A percentile compares a stretch with the other conserved stretches of the same genome.
Evolutionary conservation across 805 yeast genomes (phyloP).

Genomic region (Saccharomycopsis synnaedendra): DNA sequence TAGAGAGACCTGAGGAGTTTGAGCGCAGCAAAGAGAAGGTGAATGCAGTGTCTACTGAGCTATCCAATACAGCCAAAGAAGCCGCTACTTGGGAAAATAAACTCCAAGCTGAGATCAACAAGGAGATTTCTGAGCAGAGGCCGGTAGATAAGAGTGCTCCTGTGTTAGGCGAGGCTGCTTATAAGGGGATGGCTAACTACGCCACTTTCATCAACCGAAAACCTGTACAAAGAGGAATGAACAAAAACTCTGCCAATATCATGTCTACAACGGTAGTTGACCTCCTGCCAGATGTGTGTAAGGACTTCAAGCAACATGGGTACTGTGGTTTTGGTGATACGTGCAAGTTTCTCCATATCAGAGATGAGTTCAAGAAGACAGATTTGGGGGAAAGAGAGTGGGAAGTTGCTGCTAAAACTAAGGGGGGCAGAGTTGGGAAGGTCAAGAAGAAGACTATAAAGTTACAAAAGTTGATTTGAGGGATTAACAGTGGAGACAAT

Average conservation of each 20-base stretch:
- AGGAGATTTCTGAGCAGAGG: conserved; percentile 1
- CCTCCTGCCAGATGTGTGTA: conserved; percentile 89
- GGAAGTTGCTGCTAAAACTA: conserved; percentile 31
- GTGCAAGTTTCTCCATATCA: conserved; percentile 83
- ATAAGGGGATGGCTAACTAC: conserved; percentile 21
- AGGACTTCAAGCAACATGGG: conserved; percentile 84
- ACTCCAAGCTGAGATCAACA: conserved; percentile 19
- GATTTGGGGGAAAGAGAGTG: conserved; percentile 53
- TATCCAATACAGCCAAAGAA: conserved; percentile 16
- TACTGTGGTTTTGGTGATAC: conserved; percentile 96
- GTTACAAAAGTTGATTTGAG: conserved; percentile 4
- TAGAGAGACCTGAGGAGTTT: no score
- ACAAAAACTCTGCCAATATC: conserved; percentile 35
- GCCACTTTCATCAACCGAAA: conserved; percentile 19
- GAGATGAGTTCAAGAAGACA: conserved; percentile 75
- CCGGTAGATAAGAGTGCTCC: not conserved
- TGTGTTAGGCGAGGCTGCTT: no score
- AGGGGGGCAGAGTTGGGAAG: conserved; percentile 4
- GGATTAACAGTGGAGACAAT: not conserved
- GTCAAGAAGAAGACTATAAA: not conserved
- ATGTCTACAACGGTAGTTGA: conserved; percentile 64
- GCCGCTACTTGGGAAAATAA: conserved; percentile 18
- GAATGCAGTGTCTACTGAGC: not conserved
- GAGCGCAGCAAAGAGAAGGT: no score
- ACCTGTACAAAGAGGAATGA: conserved; percentile 25